A percentile compares a stretch with the other conserved stretches of the same genome.
Conservation (phyloP, 2,329 filamentous ascomycete genomes). For the Myriosclerotinia curreyana region DNA sequence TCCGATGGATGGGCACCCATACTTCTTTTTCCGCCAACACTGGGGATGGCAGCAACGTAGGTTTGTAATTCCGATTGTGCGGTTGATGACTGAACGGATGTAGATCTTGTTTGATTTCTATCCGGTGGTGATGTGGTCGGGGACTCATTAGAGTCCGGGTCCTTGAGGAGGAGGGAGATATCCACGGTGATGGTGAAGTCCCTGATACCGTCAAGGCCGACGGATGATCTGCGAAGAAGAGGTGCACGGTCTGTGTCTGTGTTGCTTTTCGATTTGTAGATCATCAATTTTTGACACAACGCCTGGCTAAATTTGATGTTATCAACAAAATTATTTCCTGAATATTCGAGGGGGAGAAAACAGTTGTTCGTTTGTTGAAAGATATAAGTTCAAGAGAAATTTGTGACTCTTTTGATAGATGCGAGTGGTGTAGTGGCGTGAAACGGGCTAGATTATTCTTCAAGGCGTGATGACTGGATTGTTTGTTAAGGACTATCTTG, state of each 20-base stretch:
- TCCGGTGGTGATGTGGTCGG: constrained; percentile 46
- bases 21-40: constrained; percentile 46
- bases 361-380: constrained; percentile 23
- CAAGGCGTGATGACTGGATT: constrained; percentile 27
- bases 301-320: constrained; percentile 25
- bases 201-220: constrained; percentile 40
- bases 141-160: constrained; percentile 70
- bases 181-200: constrained; percentile 72
- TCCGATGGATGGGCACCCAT: constrained; percentile 55
- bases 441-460: constrained; percentile 33
- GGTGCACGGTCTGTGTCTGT: constrained; percentile 26
- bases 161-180: constrained; percentile 87
- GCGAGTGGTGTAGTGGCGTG: constrained; percentile 32
- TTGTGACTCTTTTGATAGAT: constrained; percentile 29
- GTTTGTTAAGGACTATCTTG: constrained; percentile 35
- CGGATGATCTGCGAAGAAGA: constrained; percentile 37
- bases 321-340: constrained; percentile 26
- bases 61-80: constrained; percentile 31
- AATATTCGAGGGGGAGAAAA: constrained; percentile 20
- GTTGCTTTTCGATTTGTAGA: constrained; percentile 8
- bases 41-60: constrained; percentile 31
- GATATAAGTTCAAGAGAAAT: constrained; percentile 27
- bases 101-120: constrained; percentile 37
- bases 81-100: constrained; percentile 34
- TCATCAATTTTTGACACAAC: constrained; percentile 22